Percentiles rank a stretch among this genome's conserved stretches.
phyloP scores from a whole-genome alignment of 495 filamentous ascomycete genomes.

The Penicillium cataractarum region DNA sequence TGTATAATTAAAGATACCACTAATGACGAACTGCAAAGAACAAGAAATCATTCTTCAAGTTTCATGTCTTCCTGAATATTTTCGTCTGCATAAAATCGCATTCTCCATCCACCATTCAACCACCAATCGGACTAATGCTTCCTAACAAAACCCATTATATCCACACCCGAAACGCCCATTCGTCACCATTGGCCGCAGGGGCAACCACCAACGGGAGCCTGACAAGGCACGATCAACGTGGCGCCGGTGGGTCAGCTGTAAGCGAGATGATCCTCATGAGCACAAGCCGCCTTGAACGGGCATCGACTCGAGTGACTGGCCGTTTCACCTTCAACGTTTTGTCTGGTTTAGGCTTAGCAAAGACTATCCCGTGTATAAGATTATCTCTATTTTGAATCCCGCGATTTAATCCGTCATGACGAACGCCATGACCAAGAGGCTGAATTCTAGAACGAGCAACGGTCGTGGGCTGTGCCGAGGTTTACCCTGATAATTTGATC shows the following conservation, averaged over 20 bases:
- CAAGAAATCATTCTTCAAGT: not conserved
- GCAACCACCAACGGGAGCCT: not conserved
- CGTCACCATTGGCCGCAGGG: not conserved
- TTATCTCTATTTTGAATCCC: not conserved
- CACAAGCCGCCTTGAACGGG: not conserved
- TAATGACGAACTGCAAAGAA: conserved; percentile 1
- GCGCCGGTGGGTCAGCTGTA: conserved; percentile 9
- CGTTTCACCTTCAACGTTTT: not conserved
- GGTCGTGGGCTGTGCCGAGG: not conserved
- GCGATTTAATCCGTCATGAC: not conserved
- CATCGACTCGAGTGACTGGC: not conserved
- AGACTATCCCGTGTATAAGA: not conserved
- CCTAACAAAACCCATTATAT: not conserved
- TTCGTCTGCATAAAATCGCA: no score
- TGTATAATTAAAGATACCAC: conserved; percentile 1
- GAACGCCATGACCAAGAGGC: not conserved
- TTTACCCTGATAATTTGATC: not conserved
- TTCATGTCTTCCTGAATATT: not conserved
- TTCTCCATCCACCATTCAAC: no score
- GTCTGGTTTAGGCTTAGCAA: not conserved
- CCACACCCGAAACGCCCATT: not conserved
- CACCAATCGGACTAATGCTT: not conserved
- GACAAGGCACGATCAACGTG: not conserved
- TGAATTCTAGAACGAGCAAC: not conserved
- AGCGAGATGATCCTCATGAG: conserved; percentile 14